Percentiles rank a stretch among this genome's conserved stretches.
Evolutionary conservation across 768 basidiomycete species (phyloP).

Genomic region (Boletus tylopilopsis): DNA sequence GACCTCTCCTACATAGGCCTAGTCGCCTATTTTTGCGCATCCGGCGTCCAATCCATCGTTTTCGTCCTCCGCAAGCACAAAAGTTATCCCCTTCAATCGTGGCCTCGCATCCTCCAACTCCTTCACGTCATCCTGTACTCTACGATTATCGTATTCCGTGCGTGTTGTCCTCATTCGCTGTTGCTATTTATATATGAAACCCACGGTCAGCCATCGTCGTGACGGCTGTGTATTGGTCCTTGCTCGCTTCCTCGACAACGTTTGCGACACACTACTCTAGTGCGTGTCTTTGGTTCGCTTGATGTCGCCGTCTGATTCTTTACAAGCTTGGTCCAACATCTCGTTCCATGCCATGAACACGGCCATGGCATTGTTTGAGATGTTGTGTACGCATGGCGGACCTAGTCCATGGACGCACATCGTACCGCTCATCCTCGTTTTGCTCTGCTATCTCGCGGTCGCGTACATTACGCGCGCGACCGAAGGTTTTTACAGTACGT

Average conservation of each 20-base stretch:
- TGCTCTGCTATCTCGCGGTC: slow-evolving; percentile 57
- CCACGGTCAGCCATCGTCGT: slow-evolving; percentile 53
- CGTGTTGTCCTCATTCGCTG: slow-evolving; percentile 21
- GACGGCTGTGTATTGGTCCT: slow-evolving; percentile 59
- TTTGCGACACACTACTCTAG: slow-evolving; percentile 39
- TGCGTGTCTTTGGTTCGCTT: slow-evolving; percentile 24
- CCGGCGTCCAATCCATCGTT: slow-evolving; percentile 48
- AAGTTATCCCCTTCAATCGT: slow-evolving; percentile 54
- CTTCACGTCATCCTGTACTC: slow-evolving; percentile 52
- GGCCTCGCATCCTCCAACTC: slow-evolving; percentile 53
- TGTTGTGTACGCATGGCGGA: slow-evolving; percentile 48
- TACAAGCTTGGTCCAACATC: slow-evolving; percentile 53
- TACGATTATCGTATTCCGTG: slow-evolving; percentile 55
- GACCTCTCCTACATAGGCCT: slow-evolving; percentile 59
- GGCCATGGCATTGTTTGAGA: slow-evolving; percentile 53
- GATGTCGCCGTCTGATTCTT: background rate
- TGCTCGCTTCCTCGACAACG: slow-evolving; percentile 42
- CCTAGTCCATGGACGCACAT: slow-evolving; percentile 53
- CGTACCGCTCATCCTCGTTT: slow-evolving; percentile 42
- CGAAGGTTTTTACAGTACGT: slow-evolving; percentile 64
- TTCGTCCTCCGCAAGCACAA: slow-evolving; percentile 36
- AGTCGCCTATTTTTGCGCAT: slow-evolving; percentile 58
- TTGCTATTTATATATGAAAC: background rate
- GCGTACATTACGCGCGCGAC: slow-evolving; percentile 63
- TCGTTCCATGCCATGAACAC: slow-evolving; percentile 62